Evolutionary conservation across 768 basidiomycete genomes (phyloP), one percentile per base, ranked within the genome.

Genomic region (Calocybe indica): DNA sequence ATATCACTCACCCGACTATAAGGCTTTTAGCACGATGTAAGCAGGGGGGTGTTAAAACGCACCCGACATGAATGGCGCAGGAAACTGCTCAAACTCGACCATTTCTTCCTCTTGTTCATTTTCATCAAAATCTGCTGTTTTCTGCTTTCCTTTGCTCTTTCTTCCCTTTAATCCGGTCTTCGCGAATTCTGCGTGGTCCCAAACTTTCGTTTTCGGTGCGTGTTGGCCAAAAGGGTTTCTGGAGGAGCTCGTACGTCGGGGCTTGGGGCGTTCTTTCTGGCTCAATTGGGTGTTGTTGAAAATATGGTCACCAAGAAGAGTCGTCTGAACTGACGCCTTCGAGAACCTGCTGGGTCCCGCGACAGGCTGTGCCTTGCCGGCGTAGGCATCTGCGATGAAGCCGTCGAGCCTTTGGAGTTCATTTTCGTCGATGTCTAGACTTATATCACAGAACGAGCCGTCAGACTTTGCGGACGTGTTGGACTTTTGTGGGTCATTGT

Each of bases 121-220:
- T 13, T 74, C 78, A 7, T 74, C 78, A 40, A 74, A 76, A 32
- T 69, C 67, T 11, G 64, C 59, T 11, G 58, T 61, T 42, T 71
- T 70, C 1, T 62, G 66, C 55, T 78, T 82, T 14, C 65, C 73
- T 63, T 81, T 82, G 6, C 72, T 72, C 60, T 80, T 84, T 2
- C 65, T 62, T 55, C 75, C 78, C 36, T 72, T 82, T 67, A 77
- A 66, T 0, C 92, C 92, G 3, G 84, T 79, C 67, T 90, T 88
- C 5, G 92, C 84, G 58, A 89, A 95, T 9, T 72, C 81, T 0
- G 93, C 91, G 15, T 90, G 84, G 60, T 98, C 92, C 96, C 96
- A 99, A 40, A 74, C 70, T 70, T 95, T 97, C 1, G 76, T 80
- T 62, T 86, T 83, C 13, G 72, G 72, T 5, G 78, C 72, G 48